phyloP scores from a whole-genome alignment of 2,329 filamentous ascomycete species.

The Chaetomiaceae sp. region DNA sequence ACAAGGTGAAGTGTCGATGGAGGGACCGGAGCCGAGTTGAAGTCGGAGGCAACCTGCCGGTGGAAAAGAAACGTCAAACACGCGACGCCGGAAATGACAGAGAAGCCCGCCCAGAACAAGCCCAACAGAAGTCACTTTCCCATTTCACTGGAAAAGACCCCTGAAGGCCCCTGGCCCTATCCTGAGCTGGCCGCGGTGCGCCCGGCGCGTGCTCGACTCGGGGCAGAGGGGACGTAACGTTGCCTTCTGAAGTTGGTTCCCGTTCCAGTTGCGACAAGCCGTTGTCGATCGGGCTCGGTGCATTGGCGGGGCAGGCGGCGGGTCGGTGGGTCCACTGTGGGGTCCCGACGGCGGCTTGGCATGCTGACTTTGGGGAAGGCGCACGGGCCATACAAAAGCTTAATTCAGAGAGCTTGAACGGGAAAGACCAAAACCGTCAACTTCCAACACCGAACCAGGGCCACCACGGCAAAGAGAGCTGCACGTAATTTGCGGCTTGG shows the following conservation, averaged over 20 bases:
- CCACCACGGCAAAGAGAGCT: background rate
- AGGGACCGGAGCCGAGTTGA: too few species aligned
- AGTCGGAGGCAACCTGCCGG: too few species aligned
- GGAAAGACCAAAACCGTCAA: background rate
- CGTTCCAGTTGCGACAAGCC: slow-evolving; percentile 12
- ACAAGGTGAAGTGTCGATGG: slow-evolving; percentile 3
- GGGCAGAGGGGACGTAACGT: slow-evolving; percentile 24
- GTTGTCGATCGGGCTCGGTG: slow-evolving; percentile 11
- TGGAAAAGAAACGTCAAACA: background rate
- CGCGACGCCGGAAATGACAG: background rate
- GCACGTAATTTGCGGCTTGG: slow-evolving; percentile 4
- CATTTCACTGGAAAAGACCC: slow-evolving; percentile 4
- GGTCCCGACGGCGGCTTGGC: background rate
- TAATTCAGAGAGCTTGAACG: too few species aligned
- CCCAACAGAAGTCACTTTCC: slow-evolving; percentile 6
- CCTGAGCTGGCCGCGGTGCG: background rate
- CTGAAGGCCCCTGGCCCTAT: background rate
- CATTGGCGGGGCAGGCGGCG: slow-evolving; percentile 1
- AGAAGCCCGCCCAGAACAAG: background rate
- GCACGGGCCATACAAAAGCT: slow-evolving; percentile 18
- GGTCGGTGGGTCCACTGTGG: background rate
- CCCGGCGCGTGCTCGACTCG: slow-evolving; percentile 5
- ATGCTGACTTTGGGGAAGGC: background rate
- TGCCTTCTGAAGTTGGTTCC: slow-evolving; percentile 23
- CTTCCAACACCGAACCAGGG: background rate